A percentile compares a stretch with the other conserved stretches of the same genome.
phyloP scores from a whole-genome alignment of 306 rosid genomes.

The Arachis stenosperma region DNA sequence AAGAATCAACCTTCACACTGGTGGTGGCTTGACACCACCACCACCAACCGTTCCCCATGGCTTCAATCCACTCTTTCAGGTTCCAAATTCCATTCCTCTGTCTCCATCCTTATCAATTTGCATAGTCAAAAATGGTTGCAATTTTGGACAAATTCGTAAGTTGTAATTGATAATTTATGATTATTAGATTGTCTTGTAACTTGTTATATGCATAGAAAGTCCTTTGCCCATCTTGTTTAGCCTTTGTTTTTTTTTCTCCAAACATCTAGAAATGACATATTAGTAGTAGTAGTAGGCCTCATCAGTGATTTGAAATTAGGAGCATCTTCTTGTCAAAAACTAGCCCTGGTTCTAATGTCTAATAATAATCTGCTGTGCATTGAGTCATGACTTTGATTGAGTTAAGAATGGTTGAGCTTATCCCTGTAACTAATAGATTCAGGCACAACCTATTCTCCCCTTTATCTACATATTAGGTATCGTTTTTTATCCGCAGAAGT shows the following conservation, averaged over 20 bases:
- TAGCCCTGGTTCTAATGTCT: constrained; percentile 17
- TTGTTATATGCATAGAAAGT: not conserved
- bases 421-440: not conserved
- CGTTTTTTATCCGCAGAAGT: no score
- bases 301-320: not conserved
- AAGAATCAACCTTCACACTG: constrained; percentile 55
- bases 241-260: not conserved
- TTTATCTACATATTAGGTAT: not conserved
- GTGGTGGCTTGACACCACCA: constrained; percentile 77
- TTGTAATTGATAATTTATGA: not conserved
- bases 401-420: constrained; percentile 5
- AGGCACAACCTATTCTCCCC: not conserved
- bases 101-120: not conserved
- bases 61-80: constrained; percentile 80
- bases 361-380: not conserved
- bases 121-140: not conserved
- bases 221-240: not conserved
- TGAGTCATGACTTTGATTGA: constrained; percentile 38
- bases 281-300: no score
- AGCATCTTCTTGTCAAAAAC: not conserved
- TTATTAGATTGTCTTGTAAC: not conserved
- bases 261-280: no score
- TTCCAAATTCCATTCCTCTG: constrained; percentile 32
- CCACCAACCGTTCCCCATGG: constrained; percentile 68
- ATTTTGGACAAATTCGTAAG: not conserved